A percentile compares a stretch with the other conserved stretches of the same genome.
Evolutionary conservation across 169 alveolate genomes (phyloP).

Genomic region (Amoebophrya sp.): DNA sequence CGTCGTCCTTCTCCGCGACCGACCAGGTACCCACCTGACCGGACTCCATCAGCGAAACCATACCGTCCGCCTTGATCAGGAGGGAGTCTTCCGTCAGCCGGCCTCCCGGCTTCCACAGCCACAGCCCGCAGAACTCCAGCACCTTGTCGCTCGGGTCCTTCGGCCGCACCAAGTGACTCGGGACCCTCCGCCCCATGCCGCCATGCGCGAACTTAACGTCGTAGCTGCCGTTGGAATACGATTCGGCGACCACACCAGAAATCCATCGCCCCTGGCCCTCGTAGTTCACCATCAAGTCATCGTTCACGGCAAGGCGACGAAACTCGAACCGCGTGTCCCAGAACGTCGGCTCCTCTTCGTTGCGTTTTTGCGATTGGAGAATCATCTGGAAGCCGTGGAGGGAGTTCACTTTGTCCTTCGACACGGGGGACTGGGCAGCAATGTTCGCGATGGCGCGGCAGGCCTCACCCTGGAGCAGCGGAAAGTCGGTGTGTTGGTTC

Average conservation of each 20-base stretch:
- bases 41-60: slow-evolving; percentile 24
- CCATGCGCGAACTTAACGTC: slow-evolving; percentile 33
- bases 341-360: slow-evolving; percentile 28
- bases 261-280: slow-evolving; percentile 28
- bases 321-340: slow-evolving; percentile 36
- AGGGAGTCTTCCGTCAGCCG: slow-evolving; percentile 32
- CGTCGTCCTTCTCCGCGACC: slow-evolving; percentile 29
- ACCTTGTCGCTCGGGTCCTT: slow-evolving; percentile 28
- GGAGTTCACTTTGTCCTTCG: neutral
- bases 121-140: slow-evolving; percentile 32
- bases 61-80: slow-evolving; percentile 29
- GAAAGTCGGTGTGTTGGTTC: slow-evolving; percentile 24
- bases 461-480: slow-evolving; percentile 38
- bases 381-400: slow-evolving; percentile 27
- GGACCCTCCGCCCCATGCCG: slow-evolving; percentile 32
- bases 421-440: neutral
- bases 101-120: slow-evolving; percentile 38
- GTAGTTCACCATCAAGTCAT: slow-evolving; percentile 26
- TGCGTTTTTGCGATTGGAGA: slow-evolving; percentile 31
- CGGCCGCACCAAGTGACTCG: slow-evolving; percentile 32
- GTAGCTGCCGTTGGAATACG: slow-evolving; percentile 31
- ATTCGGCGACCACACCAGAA: slow-evolving; percentile 19
- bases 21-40: slow-evolving; percentile 34
- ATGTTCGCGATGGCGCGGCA: slow-evolving; percentile 33
- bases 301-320: slow-evolving; percentile 20